phyloP scores from a whole-genome alignment of 768 basidiomycete species.

The Boletus pseudo-olivaceus region DNA sequence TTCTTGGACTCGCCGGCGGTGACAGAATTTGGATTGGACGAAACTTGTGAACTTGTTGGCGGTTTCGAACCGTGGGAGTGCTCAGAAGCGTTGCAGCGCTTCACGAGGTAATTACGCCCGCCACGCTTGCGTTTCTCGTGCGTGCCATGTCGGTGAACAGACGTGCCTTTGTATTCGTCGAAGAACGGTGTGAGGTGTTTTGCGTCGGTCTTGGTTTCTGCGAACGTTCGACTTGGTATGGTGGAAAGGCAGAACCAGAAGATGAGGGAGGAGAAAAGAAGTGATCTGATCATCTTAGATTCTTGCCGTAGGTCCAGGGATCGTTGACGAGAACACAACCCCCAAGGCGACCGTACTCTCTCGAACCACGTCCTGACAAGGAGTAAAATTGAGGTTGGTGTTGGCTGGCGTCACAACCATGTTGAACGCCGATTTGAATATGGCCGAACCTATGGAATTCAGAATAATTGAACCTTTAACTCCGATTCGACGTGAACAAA shows the following conservation, averaged over 20 bases:
- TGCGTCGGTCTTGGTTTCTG: background rate
- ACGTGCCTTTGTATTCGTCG: background rate
- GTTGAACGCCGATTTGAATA: constrained; percentile 1
- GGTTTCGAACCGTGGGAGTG: constrained; percentile 6
- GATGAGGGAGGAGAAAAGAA: constrained; percentile 6
- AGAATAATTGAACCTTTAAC: background rate
- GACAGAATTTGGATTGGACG: background rate
- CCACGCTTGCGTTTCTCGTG: constrained; percentile 17
- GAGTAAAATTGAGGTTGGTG: background rate
- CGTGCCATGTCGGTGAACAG: background rate
- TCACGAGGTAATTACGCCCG: constrained; percentile 10
- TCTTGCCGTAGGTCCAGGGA: background rate
- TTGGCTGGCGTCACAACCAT: background rate
- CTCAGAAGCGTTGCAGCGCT: constrained; percentile 16
- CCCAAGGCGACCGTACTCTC: background rate
- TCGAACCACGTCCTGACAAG: background rate
- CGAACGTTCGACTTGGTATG: constrained; percentile 1
- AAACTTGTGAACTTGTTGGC: background rate
- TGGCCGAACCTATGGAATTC: constrained; percentile 15
- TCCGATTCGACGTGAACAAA: no score
- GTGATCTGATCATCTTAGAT: constrained; percentile 10
- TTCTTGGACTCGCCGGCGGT: constrained; percentile 34
- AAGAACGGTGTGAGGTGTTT: constrained; percentile 1
- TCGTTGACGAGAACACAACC: background rate
- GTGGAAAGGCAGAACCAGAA: constrained; percentile 8